Conservation (phyloP, 139 green algal genomes). For the Asterochloris sp. region DNA sequence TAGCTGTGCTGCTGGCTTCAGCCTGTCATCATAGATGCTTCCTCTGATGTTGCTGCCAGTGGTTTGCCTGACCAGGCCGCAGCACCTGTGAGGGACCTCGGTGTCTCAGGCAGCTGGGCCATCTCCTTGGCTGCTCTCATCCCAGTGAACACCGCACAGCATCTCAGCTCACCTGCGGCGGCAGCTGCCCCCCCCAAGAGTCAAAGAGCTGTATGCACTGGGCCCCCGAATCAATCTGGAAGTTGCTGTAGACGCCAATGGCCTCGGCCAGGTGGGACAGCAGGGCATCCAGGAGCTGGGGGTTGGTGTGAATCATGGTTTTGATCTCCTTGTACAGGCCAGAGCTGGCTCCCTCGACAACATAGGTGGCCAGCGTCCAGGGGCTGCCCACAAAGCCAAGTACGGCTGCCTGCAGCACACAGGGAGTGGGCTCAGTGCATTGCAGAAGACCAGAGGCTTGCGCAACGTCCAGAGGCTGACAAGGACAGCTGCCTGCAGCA, state of each 20-base stretch:
- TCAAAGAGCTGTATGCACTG: constrained; percentile 97
- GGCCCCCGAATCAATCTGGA: constrained; percentile 94
- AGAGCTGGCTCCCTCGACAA: constrained; percentile 83
- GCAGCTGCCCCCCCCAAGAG: constrained; percentile 90
- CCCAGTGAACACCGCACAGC: not conserved
- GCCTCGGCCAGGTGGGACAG: constrained; percentile 86
- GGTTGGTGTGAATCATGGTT: constrained; percentile 82
- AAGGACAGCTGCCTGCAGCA: too few species aligned
- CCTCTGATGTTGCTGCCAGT: too few species aligned
- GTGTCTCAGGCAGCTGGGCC: too few species aligned
- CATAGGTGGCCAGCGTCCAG: constrained; percentile 97
- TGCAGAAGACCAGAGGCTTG: too few species aligned
- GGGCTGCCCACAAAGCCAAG: constrained; percentile 96
- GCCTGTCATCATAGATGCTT: too few species aligned
- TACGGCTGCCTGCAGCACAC: constrained; percentile 62
- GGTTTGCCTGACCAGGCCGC: too few species aligned
- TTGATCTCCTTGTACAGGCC: constrained; percentile 64
- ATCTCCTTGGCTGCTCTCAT: too few species aligned
- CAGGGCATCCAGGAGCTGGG: constrained; percentile 81
- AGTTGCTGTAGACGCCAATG: constrained; percentile 78
- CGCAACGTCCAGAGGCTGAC: too few species aligned
- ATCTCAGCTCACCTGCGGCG: constrained; percentile 5
- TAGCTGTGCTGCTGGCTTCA: too few species aligned
- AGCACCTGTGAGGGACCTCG: too few species aligned
- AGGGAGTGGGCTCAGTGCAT: not conserved